Evolutionary conservation across 1,284 basidiomycete genomes (phyloP).

Genomic region (Crepidotus sp.): DNA sequence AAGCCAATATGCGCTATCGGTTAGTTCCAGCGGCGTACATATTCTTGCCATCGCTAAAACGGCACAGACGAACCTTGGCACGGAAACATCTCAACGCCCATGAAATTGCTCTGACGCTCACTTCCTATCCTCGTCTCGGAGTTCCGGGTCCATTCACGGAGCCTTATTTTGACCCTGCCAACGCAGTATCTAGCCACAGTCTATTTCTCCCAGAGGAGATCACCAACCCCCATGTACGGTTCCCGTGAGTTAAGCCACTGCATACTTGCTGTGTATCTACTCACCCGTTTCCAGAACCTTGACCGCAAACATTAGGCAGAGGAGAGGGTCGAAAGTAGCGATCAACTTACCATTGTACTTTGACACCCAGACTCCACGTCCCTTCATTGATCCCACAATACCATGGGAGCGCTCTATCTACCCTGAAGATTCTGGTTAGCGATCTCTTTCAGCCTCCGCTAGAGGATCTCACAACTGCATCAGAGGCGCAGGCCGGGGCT

Average conservation of each 20-base stretch:
- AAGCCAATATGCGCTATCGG: constrained; percentile 91
- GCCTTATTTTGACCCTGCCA: constrained; percentile 68
- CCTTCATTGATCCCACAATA: constrained; percentile 86
- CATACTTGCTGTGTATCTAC: background rate
- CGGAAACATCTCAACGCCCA: constrained; percentile 76
- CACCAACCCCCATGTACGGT: constrained; percentile 94
- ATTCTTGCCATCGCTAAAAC: constrained; percentile 7
- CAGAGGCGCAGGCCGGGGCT: constrained; percentile 83
- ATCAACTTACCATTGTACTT: constrained; percentile 94
- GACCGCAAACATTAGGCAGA: constrained; percentile 88
- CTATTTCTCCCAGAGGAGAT: constrained; percentile 94
- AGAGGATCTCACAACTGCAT: constrained; percentile 11
- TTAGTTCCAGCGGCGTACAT: constrained; percentile 24
- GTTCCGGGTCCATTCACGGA: constrained; percentile 87
- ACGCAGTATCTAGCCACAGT: constrained; percentile 80
- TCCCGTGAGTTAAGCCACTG: constrained; percentile 62
- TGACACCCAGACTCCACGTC: constrained; percentile 79
- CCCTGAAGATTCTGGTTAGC: constrained; percentile 69
- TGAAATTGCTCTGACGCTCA: constrained; percentile 89
- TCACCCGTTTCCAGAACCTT: constrained; percentile 57
- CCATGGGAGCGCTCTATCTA: constrained; percentile 78
- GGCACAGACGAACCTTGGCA: constrained; percentile 72
- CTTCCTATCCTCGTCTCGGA: constrained; percentile 92
- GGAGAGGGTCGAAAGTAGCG: constrained; percentile 89
- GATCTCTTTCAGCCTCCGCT: background rate